Evolutionary conservation across 176 grass and related monocot genomes (phyloP), one percentile per base, ranked within the genome.

Genomic region (Phyllostachys edulis): DNA sequence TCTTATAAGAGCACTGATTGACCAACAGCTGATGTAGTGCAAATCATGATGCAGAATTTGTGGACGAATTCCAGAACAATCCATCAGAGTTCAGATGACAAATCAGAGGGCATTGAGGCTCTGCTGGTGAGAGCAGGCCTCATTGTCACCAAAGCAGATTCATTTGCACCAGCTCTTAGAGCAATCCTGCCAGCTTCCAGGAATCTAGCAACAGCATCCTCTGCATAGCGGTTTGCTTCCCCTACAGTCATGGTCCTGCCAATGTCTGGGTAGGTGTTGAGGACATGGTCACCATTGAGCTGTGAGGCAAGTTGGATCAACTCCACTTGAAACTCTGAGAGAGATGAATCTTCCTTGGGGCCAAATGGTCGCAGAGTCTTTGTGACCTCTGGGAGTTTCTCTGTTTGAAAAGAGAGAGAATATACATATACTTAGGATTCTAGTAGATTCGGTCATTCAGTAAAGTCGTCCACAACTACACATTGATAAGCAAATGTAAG

Each of bases 271-370:
- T 99, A 99, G 11, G 93, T 89, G 84, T 99, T 99, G 36, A 99
- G 88, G 32, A 99, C 93, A 72, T 99, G 93, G 44, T 99, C 96
- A 76, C 96, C 96, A 20, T 87, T 92, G 23, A 99, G 91, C 80
- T 99, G 96, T 37, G 96, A 96, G 17, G 96, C 96, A 46, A 99
- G 96, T 73, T 99, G 96, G 60, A 99, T 99, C 91, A 99, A 68
- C 84, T 99, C 96, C 68, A 99, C 88, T 86, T 99, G 96, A 88
- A 99, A 99, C 65, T 99, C 96, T 0, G 96, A 96, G 8, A 99
- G 89, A 29, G 84, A 63, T 72, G 86, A 80, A 72, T 96, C 96
- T 78, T 96, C 96, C 78, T 88, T 96, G 0, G 96, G 91, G 63
- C 96, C 93, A 44, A 92, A 94, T 29, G 96, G 96, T 20, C 93